These are phyloP conservation scores for Arachnopeziza araneosa DNA, from an alignment of 2,329 filamentous ascomycete species.

Conservation along the genomic window DNA sequence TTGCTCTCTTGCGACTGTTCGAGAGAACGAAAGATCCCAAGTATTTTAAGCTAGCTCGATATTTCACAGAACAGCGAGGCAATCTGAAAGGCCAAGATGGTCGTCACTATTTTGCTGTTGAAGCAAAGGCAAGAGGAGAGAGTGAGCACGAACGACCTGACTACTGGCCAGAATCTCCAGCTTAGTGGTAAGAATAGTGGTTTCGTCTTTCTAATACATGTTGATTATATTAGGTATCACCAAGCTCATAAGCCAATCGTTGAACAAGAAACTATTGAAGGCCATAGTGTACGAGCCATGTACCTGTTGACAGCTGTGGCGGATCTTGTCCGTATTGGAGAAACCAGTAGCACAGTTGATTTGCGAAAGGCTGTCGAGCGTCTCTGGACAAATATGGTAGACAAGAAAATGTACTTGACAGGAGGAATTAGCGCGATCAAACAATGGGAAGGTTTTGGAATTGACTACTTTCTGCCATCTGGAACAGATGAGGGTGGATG, in stretches of 20 bases:
- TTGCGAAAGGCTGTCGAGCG: conserved; percentile 35
- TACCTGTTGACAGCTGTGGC: conserved; percentile 55
- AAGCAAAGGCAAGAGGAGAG: conserved; percentile 46
- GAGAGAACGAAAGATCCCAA: conserved; percentile 34
- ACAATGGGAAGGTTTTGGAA: conserved; percentile 56
- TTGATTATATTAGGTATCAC: conserved; percentile 42
- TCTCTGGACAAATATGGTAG: conserved; percentile 56
- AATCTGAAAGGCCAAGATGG: conserved; percentile 44
- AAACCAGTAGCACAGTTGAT: not conserved
- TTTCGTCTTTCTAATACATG: too few species aligned
- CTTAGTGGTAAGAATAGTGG: conserved; percentile 32
- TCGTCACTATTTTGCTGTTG: conserved; percentile 49
- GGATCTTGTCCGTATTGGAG: conserved; percentile 42
- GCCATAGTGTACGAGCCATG: conserved; percentile 54
- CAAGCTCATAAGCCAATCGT: conserved; percentile 51
- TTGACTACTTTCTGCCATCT: conserved; percentile 53
- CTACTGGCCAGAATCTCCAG: conserved; percentile 38
- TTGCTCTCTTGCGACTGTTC: conserved; percentile 42
- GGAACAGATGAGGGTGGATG: conserved; percentile 56
- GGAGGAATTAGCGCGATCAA: conserved; percentile 53
- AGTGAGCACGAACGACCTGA: conserved; percentile 41
- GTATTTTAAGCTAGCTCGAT: conserved; percentile 44
- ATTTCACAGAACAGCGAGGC: conserved; percentile 54
- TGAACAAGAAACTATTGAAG: conserved; percentile 49
- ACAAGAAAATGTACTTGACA: conserved; percentile 57